phyloP scores from a whole-genome alignment of 495 filamentous ascomycete species.

The Pseudevernia furfuracea region DNA sequence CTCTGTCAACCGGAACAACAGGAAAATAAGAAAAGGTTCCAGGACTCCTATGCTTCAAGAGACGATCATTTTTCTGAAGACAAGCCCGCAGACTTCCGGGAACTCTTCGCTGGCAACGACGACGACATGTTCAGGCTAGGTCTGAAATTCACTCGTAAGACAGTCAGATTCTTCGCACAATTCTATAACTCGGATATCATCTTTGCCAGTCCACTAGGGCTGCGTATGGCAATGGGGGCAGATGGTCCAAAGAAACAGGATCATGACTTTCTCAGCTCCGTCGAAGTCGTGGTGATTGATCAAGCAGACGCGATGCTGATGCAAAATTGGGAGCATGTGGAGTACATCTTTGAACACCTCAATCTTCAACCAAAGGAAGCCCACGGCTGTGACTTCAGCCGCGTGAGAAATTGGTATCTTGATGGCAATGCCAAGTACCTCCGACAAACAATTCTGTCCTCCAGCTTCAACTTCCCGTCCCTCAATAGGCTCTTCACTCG shows the following conservation, averaged over 20 bases:
- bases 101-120: slow-evolving; percentile 87
- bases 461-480: slow-evolving; percentile 81
- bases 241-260: slow-evolving; percentile 70
- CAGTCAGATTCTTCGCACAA: slow-evolving; percentile 86
- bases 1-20: slow-evolving; percentile 80
- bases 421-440: slow-evolving; percentile 72
- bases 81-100: slow-evolving; percentile 80
- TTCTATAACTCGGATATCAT: slow-evolving; percentile 97
- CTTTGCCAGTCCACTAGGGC: slow-evolving; percentile 76
- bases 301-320: slow-evolving; percentile 89
- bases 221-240: slow-evolving; percentile 81
- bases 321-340: slow-evolving; percentile 98
- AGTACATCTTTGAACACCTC: slow-evolving; percentile 82
- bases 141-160: slow-evolving; percentile 90
- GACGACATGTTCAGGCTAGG: slow-evolving; percentile 94
- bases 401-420: slow-evolving; percentile 86
- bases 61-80: slow-evolving; percentile 52
- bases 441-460: slow-evolving; percentile 74
- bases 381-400: slow-evolving; percentile 89
- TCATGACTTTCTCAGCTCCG: slow-evolving; percentile 83
- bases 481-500: slow-evolving; percentile 69
- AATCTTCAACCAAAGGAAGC: slow-evolving; percentile 84
- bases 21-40: slow-evolving; percentile 88
- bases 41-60: slow-evolving; percentile 63
- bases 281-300: slow-evolving; percentile 84